Conservation (phyloP, 2,329 filamentous ascomycete genomes). For the Penicillium hordei region DNA sequence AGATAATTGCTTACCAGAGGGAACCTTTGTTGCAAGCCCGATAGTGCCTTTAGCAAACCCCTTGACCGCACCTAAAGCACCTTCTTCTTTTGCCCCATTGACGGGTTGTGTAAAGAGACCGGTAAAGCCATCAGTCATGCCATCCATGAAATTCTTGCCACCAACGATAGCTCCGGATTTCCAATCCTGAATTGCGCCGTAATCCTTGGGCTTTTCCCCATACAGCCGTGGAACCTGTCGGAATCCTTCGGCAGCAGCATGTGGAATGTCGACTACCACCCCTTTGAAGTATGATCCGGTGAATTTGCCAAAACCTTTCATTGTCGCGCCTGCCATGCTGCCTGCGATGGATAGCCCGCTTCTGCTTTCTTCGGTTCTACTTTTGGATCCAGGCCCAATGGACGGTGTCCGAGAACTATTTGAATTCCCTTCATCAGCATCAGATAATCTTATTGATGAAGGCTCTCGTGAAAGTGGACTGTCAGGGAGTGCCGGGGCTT, state of each 20-base stretch:
- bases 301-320: conserved; percentile 20
- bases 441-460: not conserved
- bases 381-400: not conserved
- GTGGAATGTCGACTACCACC: conserved; percentile 34
- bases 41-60: conserved; percentile 25
- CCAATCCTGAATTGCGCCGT: conserved; percentile 35
- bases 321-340: conserved; percentile 12
- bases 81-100: conserved; percentile 32
- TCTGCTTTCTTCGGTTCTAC: not conserved
- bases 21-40: conserved; percentile 21
- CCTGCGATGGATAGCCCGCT: conserved; percentile 2
- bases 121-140: conserved; percentile 33
- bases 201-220: conserved; percentile 35
- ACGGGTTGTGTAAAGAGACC: conserved; percentile 31
- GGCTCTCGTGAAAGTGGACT: not conserved
- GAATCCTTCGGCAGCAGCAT: conserved; percentile 38
- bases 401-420: not conserved
- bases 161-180: conserved; percentile 35
- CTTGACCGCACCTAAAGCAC: conserved; percentile 32
- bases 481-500: not conserved
- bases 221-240: conserved; percentile 35
- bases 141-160: conserved; percentile 34
- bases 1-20: conserved; percentile 16
- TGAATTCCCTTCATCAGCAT: not conserved
- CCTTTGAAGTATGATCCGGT: conserved; percentile 28